Conservation (phyloP, 768 basidiomycete species). For the Galerina marginata region DNA sequence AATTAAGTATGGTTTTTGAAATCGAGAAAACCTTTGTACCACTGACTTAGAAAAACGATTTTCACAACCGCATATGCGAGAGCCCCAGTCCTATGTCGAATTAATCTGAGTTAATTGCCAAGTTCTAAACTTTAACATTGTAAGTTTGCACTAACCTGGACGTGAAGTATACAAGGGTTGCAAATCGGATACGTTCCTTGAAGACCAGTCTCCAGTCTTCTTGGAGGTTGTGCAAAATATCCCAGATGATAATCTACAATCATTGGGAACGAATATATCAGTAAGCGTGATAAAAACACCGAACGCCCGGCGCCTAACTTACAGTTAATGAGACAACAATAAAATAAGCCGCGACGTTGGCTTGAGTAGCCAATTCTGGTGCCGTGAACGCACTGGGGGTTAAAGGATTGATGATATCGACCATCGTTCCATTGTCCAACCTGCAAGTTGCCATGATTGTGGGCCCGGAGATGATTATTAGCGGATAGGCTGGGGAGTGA, state of each 20-base stretch:
- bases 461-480: background rate
- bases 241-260: conserved; percentile 20
- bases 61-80: conserved; percentile 2
- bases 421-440: background rate
- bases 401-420: conserved; percentile 14
- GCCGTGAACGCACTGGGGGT: conserved; percentile 17
- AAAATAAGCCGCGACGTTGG: conserved; percentile 7
- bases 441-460: conserved; percentile 4
- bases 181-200: conserved; percentile 4
- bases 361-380: conserved; percentile 6
- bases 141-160: conserved; percentile 13
- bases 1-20: background rate
- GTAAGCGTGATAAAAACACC: background rate
- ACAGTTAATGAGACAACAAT: conserved; percentile 18
- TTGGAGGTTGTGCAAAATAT: conserved; percentile 16
- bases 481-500: background rate
- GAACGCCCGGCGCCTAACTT: background rate
- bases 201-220: conserved; percentile 16
- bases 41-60: conserved; percentile 13
- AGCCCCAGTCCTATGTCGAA: background rate
- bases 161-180: conserved; percentile 18
- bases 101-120: background rate
- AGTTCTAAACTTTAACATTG: background rate
- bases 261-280: background rate
- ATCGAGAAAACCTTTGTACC: background rate